phyloP scores from a whole-genome alignment of 2,329 filamentous ascomycete species.

The Diaporthe nobilis region DNA sequence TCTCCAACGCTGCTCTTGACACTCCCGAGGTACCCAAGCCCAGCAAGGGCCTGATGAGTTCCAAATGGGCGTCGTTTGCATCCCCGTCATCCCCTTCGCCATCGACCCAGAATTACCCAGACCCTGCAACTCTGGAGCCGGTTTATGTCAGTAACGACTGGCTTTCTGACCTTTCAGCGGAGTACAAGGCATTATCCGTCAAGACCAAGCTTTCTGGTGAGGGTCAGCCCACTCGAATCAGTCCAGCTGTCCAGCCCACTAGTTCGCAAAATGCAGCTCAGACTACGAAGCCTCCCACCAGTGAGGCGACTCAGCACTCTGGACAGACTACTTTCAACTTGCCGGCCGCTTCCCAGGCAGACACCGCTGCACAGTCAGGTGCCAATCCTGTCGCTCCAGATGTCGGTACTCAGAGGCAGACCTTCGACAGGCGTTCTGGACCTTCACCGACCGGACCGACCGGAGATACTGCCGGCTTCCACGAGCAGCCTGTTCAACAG shows the following conservation, averaged over 20 bases:
- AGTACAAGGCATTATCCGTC: background rate
- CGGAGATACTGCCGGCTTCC: background rate
- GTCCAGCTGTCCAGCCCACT: background rate
- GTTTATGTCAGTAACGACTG: background rate
- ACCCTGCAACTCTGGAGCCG: background rate
- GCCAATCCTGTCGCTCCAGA: background rate
- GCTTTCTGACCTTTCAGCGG: background rate
- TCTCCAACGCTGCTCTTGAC: background rate
- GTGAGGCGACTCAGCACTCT: background rate
- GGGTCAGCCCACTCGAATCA: background rate
- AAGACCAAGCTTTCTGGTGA: background rate
- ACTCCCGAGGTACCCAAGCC: background rate
- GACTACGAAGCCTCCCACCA: background rate
- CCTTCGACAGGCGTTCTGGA: background rate
- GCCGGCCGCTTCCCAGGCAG: background rate
- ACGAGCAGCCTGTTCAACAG: background rate
- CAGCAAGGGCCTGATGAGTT: slow-evolving; percentile 1
- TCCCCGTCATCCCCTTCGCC: background rate
- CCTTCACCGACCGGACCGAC: background rate
- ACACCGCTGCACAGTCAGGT: background rate
- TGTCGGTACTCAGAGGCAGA: background rate
- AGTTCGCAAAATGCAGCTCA: background rate
- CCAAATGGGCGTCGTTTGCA: background rate
- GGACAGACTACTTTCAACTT: background rate
- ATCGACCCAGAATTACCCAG: background rate